phyloP scores from a whole-genome alignment of 208 protist species.

The Trypanosoma boissoni region DNA sequence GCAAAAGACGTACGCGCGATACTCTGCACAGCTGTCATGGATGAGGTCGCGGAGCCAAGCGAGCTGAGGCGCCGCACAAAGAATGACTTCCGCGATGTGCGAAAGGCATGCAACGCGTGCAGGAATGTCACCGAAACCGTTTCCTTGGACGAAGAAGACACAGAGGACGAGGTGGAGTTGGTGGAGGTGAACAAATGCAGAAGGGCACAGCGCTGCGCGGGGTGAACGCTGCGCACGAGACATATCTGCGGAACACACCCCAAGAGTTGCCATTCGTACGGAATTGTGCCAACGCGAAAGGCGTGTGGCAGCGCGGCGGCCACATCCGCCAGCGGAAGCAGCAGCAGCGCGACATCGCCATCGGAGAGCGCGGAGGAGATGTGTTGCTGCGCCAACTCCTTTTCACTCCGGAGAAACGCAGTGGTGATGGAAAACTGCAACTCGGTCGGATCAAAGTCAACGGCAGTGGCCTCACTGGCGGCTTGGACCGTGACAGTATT shows the following conservation, averaged over 20 bases:
- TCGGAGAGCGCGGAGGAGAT: too few species aligned
- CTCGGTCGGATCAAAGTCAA: constrained; percentile 9
- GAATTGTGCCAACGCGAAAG: constrained; percentile 16
- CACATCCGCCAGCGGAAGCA: constrained; percentile 55
- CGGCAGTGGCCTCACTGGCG: neutral
- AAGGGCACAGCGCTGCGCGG: constrained; percentile 26
- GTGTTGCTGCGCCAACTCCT: neutral
- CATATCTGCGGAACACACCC: constrained; percentile 69
- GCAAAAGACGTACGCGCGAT: constrained; percentile 53
- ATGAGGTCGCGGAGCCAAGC: constrained; percentile 36
- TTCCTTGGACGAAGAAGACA: neutral
- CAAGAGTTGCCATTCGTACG: constrained; percentile 40
- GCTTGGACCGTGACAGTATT: constrained; percentile 12
- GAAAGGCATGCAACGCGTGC: constrained; percentile 51
- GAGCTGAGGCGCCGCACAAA: constrained; percentile 54
- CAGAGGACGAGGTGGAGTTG: neutral
- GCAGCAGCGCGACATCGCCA: constrained; percentile 57
- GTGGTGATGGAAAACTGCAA: constrained; percentile 18
- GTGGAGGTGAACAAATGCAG: constrained; percentile 22
- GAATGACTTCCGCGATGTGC: constrained; percentile 16
- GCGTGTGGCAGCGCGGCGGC: constrained; percentile 28
- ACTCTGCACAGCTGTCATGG: constrained; percentile 46
- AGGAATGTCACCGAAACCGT: constrained; percentile 33
- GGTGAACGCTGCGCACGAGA: constrained; percentile 36
- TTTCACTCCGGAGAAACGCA: neutral